phyloP scores from a whole-genome alignment of 2,329 filamentous ascomycete genomes.

The Ceratocystis destructans region DNA sequence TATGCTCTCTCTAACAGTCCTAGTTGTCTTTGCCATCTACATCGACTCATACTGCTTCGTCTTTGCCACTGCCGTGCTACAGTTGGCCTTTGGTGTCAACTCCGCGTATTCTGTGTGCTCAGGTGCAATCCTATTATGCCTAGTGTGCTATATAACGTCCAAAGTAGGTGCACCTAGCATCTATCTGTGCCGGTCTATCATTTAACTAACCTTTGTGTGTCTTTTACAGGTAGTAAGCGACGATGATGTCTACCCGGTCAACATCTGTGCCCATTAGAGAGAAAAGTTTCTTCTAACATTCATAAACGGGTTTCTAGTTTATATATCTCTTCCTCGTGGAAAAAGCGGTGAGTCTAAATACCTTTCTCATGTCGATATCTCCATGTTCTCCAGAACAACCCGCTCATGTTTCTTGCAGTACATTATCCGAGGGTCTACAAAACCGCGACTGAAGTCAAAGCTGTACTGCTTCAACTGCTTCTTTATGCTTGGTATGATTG shows the following conservation, averaged over 20 bases:
- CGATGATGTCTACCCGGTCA: not conserved
- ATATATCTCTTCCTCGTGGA: slow-evolving; percentile 55
- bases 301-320: slow-evolving; percentile 26
- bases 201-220: not conserved
- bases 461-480: slow-evolving; percentile 49
- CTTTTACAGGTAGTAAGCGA: slow-evolving; percentile 15
- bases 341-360: slow-evolving; percentile 37
- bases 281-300: not conserved
- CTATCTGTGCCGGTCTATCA: not conserved
- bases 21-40: slow-evolving; percentile 48
- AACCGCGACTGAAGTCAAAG: slow-evolving; percentile 39
- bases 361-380: too few relatives aligned
- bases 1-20: slow-evolving; percentile 14
- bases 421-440: slow-evolving; percentile 42
- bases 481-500: slow-evolving; percentile 31
- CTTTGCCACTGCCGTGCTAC: slow-evolving; percentile 41
- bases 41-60: slow-evolving; percentile 47
- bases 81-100: slow-evolving; percentile 44
- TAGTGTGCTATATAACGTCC: slow-evolving; percentile 48
- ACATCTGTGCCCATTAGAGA: not conserved
- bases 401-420: slow-evolving; percentile 29
- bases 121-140: slow-evolving; percentile 45
- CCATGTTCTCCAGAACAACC: not conserved
- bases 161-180: slow-evolving; percentile 33
- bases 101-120: slow-evolving; percentile 38